Base-by-base conservation (phyloP, 352 stramenopile genomes). In the Peronospora destructor region DNA sequence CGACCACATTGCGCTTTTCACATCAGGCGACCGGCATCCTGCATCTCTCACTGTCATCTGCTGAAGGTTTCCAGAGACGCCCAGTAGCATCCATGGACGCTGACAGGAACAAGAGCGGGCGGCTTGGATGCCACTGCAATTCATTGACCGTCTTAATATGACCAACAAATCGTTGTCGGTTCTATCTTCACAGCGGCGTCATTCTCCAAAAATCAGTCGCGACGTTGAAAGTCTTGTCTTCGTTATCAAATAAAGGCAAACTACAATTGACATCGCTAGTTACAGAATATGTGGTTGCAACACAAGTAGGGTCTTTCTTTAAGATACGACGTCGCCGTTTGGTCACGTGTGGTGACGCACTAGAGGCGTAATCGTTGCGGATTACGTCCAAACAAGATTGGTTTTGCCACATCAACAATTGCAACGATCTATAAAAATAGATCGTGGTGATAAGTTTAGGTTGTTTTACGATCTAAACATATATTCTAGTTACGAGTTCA, bases 1-100 rank as follows among this genome's bases (percentile, higher is more conserved):
- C n/a, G 73, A 65, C 76, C 76, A 87, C 43, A 70, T 67, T n/a
- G 71, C 68, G 28, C 56, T 72, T 49, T 68, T 73, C 14, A 87
- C 76, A 26, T 68, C 71, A 5, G 67, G 53, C 0, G 34, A 11
- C 13, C 23, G 80, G 28, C 19, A 34, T 23, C 32, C 53, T 16
- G 6, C 45, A 58, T 17, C 14, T 55, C 5, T 41, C 33, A 11
- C 45, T 29, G 10, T 28, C 29, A 16, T 14, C 26, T 4, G 6
- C 14, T 3, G 56, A 54, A 26, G 33, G 32, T 49, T 56, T 59
- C 76, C 76, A 87, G 5, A 87, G 44, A 6, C 68, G 66, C 3
- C 84, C 59, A 1, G 59, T 69, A 23, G 47, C 41, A 54, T 87
- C 76, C 76, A 85, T 82, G 0, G 73, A 80, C n/a, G 73, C 68